A percentile compares a stretch with the other conserved stretches of the same genome.
Evolutionary conservation across 768 basidiomycete species (phyloP).

Genomic region (Lactarius psammicola): DNA sequence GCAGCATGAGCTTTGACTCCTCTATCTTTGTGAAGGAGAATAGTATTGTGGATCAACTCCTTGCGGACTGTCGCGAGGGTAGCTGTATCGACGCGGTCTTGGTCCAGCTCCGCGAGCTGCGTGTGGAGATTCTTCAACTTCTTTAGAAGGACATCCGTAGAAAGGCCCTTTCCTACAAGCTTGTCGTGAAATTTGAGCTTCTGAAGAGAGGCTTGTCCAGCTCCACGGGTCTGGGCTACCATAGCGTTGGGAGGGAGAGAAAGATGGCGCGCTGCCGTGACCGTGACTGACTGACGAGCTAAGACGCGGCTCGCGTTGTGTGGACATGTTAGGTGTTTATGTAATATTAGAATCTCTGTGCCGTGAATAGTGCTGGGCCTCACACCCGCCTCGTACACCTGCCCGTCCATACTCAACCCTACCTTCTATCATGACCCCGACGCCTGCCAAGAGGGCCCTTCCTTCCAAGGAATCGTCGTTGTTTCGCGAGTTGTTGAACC

Average conservation of each 20-base stretch:
- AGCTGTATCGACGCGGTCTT: slow-evolving; percentile 74
- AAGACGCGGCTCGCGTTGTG: slow-evolving; percentile 29
- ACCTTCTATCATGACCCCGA: slow-evolving; percentile 32
- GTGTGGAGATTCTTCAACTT: slow-evolving; percentile 77
- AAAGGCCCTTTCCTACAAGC: slow-evolving; percentile 69
- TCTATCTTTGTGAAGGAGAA: slow-evolving; percentile 92
- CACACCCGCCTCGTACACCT: neutral
- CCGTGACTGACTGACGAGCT: slow-evolving; percentile 6
- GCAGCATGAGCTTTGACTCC: slow-evolving; percentile 95
- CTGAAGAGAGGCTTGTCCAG: slow-evolving; percentile 49
- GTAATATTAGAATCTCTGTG: neutral
- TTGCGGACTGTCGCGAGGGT: slow-evolving; percentile 70
- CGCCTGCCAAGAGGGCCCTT: slow-evolving; percentile 51
- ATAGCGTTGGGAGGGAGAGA: slow-evolving; percentile 38
- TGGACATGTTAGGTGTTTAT: slow-evolving; percentile 21
- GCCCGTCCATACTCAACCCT: slow-evolving; percentile 1
- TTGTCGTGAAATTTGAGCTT: slow-evolving; percentile 81
- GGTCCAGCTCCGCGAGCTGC: slow-evolving; percentile 80
- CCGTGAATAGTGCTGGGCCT: neutral
- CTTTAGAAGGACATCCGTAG: slow-evolving; percentile 81
- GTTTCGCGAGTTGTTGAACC: slow-evolving; percentile 81
- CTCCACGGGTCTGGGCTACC: slow-evolving; percentile 73
- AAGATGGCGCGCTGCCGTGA: neutral
- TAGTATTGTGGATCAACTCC: slow-evolving; percentile 74
- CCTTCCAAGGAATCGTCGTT: slow-evolving; percentile 81